Conservation (phyloP, 768 basidiomycete genomes). For the Leccinum obscurum region DNA sequence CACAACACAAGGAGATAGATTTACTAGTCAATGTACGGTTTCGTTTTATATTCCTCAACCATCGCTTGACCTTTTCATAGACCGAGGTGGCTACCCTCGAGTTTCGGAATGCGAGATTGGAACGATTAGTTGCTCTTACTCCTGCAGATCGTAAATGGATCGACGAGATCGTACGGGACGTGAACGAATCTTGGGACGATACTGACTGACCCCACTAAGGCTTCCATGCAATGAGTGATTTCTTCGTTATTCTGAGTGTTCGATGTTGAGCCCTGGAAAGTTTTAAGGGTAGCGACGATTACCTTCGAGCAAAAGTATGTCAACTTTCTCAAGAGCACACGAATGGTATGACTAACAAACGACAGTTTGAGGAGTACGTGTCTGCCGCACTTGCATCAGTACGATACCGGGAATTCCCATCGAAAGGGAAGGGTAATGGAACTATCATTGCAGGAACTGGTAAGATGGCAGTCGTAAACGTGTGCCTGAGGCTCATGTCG, state of each 20-base stretch:
- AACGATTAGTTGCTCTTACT: conserved; percentile 76
- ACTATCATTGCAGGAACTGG: conserved; percentile 68
- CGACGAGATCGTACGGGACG: conserved; percentile 88
- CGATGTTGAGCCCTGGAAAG: conserved; percentile 37
- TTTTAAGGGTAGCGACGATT: conserved; percentile 96
- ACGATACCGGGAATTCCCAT: conserved; percentile 85
- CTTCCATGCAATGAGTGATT: conserved; percentile 62
- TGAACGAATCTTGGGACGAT: conserved; percentile 78
- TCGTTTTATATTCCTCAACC: background rate
- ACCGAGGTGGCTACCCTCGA: conserved; percentile 86
- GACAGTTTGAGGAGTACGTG: conserved; percentile 89
- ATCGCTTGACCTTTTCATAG: conserved; percentile 39
- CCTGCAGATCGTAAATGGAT: conserved; percentile 97
- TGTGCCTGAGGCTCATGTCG: conserved; percentile 23
- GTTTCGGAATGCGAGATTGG: conserved; percentile 80
- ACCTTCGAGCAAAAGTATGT: conserved; percentile 77
- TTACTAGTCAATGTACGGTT: conserved; percentile 75
- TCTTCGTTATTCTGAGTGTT: background rate
- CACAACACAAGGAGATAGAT: conserved; percentile 90
- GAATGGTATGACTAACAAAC: background rate
- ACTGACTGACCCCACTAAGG: conserved; percentile 50
- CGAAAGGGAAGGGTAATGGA: conserved; percentile 61
- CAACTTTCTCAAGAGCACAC: background rate
- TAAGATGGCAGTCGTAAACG: conserved; percentile 15
- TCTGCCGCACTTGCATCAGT: conserved; percentile 84